Evolutionary conservation across 2,329 filamentous ascomycete genomes (phyloP), one percentile per base, ranked within the genome.

Genomic region (Fusarium zealandicum): DNA sequence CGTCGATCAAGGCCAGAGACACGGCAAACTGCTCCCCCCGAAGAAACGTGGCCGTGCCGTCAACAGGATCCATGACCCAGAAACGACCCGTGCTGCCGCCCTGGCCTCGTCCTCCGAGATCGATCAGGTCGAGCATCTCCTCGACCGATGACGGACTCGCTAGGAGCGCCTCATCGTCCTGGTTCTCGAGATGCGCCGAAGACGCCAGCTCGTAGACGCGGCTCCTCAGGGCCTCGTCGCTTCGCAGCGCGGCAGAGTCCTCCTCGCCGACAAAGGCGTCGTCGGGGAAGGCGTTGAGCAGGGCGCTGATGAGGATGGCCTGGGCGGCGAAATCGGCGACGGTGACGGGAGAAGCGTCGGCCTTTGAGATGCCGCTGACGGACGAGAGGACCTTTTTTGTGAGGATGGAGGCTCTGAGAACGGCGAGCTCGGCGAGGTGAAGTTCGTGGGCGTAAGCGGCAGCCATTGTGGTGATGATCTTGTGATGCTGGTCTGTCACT

Each of bases 21-120:
- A 88, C 82, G 3, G 81, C 85, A 54, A 87, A 88, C 70, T 88
- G 85, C 69, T 84, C 78, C 3, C 82, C 82, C 32, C 73, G 73
- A 59, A 88, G 80, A 53, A 86, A 88, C 0, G 84, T 82, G 13
- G 80, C 81, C 1, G 85, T 88, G 25, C 85, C 85, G 61, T 88
- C 85, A 7, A 88, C 81, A 0, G 85, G 85, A 64, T 88, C 85
- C 67, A 88, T 79, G 25, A 85, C 79, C 85, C 85, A 88, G 44
- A 82, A 78, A 1, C 80, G 73, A 0, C 77, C 73, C 3, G 70
- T 50, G 9, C 44, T 49, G 2, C 78, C 55, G 61, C 74, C 56
- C 9, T 69, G 59, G 1, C 78, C 78, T 3, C 73, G 67, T 1
- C 76, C 80, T 2, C 85, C 85, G 11, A 81, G 71, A 66, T 88